Evolutionary conservation across 2,329 filamentous ascomycete genomes (phyloP).

Genomic region (Zasmidium citrigriseum): DNA sequence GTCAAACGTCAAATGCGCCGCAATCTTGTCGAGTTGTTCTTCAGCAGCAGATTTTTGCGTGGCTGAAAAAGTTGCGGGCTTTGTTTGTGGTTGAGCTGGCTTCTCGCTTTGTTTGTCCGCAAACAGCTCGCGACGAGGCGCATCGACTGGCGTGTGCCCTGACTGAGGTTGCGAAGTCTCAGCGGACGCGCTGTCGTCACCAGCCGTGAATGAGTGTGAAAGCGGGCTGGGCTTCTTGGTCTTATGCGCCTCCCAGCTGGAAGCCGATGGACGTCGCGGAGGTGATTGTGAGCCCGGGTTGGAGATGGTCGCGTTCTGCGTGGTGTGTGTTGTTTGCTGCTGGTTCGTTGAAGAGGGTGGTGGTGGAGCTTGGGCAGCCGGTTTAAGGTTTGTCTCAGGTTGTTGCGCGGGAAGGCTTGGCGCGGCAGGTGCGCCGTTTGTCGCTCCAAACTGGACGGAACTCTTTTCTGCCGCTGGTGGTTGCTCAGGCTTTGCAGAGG

Average conservation of each 20-base stretch:
- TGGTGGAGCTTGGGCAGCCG: not conserved
- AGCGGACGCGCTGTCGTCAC: constrained; percentile 16
- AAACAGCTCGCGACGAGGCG: not conserved
- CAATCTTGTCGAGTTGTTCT: constrained; percentile 33
- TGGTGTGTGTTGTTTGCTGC: not conserved
- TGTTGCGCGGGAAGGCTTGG: constrained; percentile 10
- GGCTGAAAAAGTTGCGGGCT: constrained; percentile 8
- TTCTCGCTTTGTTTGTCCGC: constrained; percentile 2
- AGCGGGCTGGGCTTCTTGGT: constrained; percentile 37
- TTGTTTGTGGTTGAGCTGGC: constrained; percentile 10
- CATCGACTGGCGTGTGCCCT: not conserved
- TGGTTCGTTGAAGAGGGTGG: not conserved
- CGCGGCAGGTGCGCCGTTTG: constrained; percentile 5
- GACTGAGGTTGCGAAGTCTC: too few species aligned
- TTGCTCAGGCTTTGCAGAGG: not conserved
- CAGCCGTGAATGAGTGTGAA: constrained; percentile 32
- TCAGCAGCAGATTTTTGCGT: constrained; percentile 1
- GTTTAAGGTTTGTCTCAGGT: constrained; percentile 22
- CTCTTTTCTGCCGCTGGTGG: not conserved
- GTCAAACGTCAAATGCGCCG: constrained; percentile 40
- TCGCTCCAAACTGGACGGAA: not conserved
- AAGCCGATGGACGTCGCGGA: constrained; percentile 15
- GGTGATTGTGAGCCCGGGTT: constrained; percentile 19
- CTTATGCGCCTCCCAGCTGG: constrained; percentile 21
- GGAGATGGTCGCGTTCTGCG: constrained; percentile 3